Evolutionary conservation across 2,329 filamentous ascomycete genomes (phyloP), one percentile per base, ranked within the genome.

Genomic region (Teratosphaeria pseudoeucalypti): DNA sequence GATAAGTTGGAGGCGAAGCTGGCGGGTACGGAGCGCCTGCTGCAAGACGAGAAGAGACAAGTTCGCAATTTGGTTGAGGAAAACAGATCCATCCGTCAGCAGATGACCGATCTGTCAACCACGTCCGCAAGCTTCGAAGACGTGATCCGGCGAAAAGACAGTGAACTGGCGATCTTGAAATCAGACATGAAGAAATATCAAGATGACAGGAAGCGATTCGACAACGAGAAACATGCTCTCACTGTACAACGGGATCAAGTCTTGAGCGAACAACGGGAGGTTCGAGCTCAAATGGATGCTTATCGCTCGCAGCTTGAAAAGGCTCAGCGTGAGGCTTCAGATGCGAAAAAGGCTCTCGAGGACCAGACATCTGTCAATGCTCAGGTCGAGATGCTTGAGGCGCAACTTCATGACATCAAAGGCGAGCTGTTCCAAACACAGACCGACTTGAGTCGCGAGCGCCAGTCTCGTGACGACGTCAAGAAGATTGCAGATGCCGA

Each of bases 111-210:
- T 65, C 79, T 99, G 19, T 94, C 94, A 0, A 86, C 90, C 55
- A 96, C 92, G 0, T 96, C 92, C 0, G 95, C 91, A 0, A 90
- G 92, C 70, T 97, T 96, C 65, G 94, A 99, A 74, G 92, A 97
- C 67, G 82, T 97, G 52, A 88, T 99, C 27, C 84, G 91, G 27
- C 87, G 89, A 61, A 99, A 97, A 72, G 94, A 99, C 71, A 96
- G 92, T 72, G 95, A 99, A 70, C 79, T 99, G 23, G 82, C 87
- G 0, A 81, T 97, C 54, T 81, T 97, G 37, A 90, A 91, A 66
- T 85, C 85, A 11, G 94, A 99, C 71, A 84, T 92, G 63, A 89
- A 88, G 71, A 90, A 87, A 64, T 87, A 88, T 65, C 89, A 96
- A 71, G 84, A 86, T 57, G 92, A 96, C 67, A 88, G 87, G 34